Conservation (phyloP, 257 asterid genomes). For the Coffea eugenioides region DNA sequence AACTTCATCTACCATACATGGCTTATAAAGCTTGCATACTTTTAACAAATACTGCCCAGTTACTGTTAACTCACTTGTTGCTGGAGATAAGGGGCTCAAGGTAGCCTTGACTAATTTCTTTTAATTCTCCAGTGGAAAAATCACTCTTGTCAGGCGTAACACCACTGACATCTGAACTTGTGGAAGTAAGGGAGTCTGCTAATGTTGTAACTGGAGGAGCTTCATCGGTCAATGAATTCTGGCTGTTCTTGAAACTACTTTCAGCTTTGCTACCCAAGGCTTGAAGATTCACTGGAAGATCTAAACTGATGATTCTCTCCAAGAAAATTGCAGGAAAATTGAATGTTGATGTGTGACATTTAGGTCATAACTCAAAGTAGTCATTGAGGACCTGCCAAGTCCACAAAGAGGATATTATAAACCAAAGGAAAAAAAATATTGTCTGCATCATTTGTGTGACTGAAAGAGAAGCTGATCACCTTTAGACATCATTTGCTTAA, state of each 20-base stretch:
- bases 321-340: slow-evolving; percentile 91
- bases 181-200: slow-evolving; percentile 34
- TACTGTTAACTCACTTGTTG: slow-evolving; percentile 54
- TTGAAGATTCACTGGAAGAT: slow-evolving; percentile 88
- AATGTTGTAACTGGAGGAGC: slow-evolving; percentile 26
- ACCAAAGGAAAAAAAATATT: background rate
- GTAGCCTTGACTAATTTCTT: slow-evolving; percentile 51
- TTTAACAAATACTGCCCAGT: slow-evolving; percentile 85
- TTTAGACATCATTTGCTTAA: background rate
- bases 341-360: slow-evolving; percentile 84
- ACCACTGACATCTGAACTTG: slow-evolving; percentile 29
- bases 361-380: slow-evolving; percentile 73
- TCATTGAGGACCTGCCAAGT: slow-evolving; percentile 46
- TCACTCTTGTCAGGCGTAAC: slow-evolving; percentile 33
- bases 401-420: background rate
- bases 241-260: slow-evolving; percentile 60
- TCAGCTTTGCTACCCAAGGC: slow-evolving; percentile 90
- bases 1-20: slow-evolving; percentile 90
- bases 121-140: slow-evolving; percentile 32
- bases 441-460: background rate
- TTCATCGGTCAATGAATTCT: slow-evolving; percentile 25
- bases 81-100: slow-evolving; percentile 63
- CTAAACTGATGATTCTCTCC: slow-evolving; percentile 86
- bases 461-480: background rate
- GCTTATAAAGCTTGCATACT: slow-evolving; percentile 62